phyloP scores from a whole-genome alignment of 108 stramenopile genomes.

The Skeletonema costatum region DNA sequence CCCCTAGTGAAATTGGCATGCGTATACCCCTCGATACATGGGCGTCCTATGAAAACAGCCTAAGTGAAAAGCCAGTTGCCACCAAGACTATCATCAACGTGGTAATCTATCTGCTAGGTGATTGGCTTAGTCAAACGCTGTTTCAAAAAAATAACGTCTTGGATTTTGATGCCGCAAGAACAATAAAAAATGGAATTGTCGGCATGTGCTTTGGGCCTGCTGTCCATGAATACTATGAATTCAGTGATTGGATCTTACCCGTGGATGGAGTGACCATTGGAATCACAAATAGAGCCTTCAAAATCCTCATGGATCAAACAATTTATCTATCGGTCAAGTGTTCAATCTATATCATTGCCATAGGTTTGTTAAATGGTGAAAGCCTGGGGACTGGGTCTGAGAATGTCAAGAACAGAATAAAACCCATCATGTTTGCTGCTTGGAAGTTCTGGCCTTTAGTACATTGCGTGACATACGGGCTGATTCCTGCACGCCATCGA shows the following conservation, averaged over 20 bases:
- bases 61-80: slow-evolving; percentile 82
- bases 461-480: slow-evolving; percentile 87
- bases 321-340: slow-evolving; percentile 92
- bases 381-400: slow-evolving; percentile 54
- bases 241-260: slow-evolving; percentile 88
- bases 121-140: slow-evolving; percentile 92
- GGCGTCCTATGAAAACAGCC: slow-evolving; percentile 81
- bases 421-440: slow-evolving; percentile 85
- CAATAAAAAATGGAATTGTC: slow-evolving; percentile 90
- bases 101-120: slow-evolving; percentile 91
- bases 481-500: slow-evolving; percentile 90
- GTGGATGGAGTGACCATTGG: slow-evolving; percentile 73
- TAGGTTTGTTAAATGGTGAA: slow-evolving; percentile 82
- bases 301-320: slow-evolving; percentile 96
- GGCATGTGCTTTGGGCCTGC: slow-evolving; percentile 94
- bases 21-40: slow-evolving; percentile 91
- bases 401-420: slow-evolving; percentile 75
- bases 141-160: slow-evolving; percentile 81
- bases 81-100: slow-evolving; percentile 96
- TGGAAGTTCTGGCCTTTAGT: slow-evolving; percentile 98
- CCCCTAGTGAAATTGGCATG: slow-evolving; percentile 75
- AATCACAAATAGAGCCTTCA: slow-evolving; percentile 79
- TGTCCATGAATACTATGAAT: slow-evolving; percentile 96
- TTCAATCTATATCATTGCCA: slow-evolving; percentile 85
- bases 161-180: slow-evolving; percentile 86